phyloP scores from a whole-genome alignment of 345 rosid species.

The Brassica rapa region DNA sequence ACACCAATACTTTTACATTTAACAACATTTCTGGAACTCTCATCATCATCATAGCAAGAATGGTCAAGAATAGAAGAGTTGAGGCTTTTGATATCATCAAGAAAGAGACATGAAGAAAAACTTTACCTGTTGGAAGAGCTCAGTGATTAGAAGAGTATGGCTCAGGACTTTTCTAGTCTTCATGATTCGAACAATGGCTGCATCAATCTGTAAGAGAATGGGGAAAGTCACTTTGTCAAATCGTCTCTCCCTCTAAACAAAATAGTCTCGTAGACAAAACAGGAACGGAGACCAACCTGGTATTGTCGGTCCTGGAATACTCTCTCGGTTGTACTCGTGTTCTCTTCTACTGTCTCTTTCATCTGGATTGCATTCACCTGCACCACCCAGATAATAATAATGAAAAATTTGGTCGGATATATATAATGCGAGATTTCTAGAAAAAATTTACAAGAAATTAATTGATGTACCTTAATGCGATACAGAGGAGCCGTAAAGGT shows the following conservation, averaged over 20 bases:
- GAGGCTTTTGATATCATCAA: not conserved
- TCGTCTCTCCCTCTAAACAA: no score
- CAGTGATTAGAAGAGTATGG: slow-evolving; percentile 96
- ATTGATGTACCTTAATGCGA: slow-evolving; percentile 69
- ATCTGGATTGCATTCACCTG: slow-evolving; percentile 99
- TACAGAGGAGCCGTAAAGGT: slow-evolving; percentile 75
- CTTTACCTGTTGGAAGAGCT: slow-evolving; percentile 98
- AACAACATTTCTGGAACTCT: not conserved
- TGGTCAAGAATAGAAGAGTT: not conserved
- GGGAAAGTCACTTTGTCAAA: not conserved
- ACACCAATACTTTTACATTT: not conserved
- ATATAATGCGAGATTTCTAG: not conserved
- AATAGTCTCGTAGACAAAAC: not conserved
- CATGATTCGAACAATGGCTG: slow-evolving; percentile 98
- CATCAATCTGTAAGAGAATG: slow-evolving; percentile 68
- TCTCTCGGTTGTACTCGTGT: slow-evolving; percentile 94
- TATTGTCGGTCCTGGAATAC: slow-evolving; percentile 99
- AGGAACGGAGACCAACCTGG: slow-evolving; percentile 58
- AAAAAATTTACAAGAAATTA: not conserved
- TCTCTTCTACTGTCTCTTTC: slow-evolving; percentile 99
- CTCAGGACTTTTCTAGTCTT: slow-evolving; percentile 96
- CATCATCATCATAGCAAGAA: slow-evolving; percentile 16
- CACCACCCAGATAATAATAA: slow-evolving; percentile 34
- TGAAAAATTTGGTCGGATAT: not conserved
- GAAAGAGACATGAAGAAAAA: not conserved